phyloP scores from a whole-genome alignment of 2,329 filamentous ascomycete genomes.

The Cyphellophora attinorum region DNA sequence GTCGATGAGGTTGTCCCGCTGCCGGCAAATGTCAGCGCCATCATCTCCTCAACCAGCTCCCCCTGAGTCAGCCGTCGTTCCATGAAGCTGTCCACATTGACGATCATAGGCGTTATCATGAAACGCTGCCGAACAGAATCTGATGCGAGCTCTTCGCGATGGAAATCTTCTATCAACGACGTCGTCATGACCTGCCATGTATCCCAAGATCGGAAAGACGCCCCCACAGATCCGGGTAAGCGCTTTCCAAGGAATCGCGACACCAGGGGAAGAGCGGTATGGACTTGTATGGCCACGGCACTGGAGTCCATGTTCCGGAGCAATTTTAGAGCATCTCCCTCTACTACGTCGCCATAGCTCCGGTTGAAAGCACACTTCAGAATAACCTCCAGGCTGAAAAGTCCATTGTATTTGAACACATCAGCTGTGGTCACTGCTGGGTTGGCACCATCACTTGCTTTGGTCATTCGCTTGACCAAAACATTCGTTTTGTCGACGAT shows the following conservation, averaged over 20 bases:
- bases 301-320: constrained; percentile 1
- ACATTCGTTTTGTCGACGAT: constrained; percentile 6
- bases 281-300: constrained; percentile 2
- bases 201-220: constrained; percentile 2
- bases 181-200: constrained; percentile 2
- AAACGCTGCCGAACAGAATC: neutral
- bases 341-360: neutral
- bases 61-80: constrained; percentile 5
- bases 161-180: constrained; percentile 1
- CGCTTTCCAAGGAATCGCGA: neutral
- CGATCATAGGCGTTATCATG: constrained; percentile 4
- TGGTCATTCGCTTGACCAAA: constrained; percentile 4
- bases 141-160: neutral
- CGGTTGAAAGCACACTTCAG: constrained; percentile 7
- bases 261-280: constrained; percentile 1
- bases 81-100: constrained; percentile 3
- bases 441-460: neutral
- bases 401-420: constrained; percentile 2
- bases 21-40: constrained; percentile 6
- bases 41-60: constrained; percentile 6
- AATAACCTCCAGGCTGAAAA: constrained; percentile 11
- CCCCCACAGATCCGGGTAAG: constrained; percentile 4
- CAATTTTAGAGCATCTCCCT: constrained; percentile 1
- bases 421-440: constrained; percentile 1
- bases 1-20: constrained; percentile 9